phyloP scores from a whole-genome alignment of 2,329 filamentous ascomycete species.

The Sarocladium kiliense region DNA sequence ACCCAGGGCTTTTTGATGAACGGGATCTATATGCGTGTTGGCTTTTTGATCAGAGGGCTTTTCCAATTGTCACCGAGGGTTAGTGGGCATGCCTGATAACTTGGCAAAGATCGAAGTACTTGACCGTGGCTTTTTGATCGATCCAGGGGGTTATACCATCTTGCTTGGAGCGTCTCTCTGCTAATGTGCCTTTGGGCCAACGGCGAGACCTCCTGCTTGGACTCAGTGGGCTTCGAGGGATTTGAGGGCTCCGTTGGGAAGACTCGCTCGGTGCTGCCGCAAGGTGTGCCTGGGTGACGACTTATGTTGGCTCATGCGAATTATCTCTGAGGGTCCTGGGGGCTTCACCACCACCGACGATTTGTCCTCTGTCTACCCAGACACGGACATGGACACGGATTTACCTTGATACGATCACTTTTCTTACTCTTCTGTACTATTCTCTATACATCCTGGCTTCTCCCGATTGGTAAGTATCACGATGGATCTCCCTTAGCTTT shows the following conservation, averaged over 20 bases:
- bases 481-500: neutral
- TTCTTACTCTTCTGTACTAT: conserved; percentile 5
- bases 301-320: conserved; percentile 28
- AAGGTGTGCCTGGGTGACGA: conserved; percentile 19
- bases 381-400: neutral
- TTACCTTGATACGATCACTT: neutral
- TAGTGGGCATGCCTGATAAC: conserved; percentile 24
- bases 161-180: conserved; percentile 17
- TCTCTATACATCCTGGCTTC: conserved; percentile 7
- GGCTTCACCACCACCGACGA: conserved; percentile 19
- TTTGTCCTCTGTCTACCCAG: neutral
- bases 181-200: conserved; percentile 28
- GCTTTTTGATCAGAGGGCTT: conserved; percentile 53
- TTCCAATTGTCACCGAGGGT: conserved; percentile 31
- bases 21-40: conserved; percentile 30
- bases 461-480: conserved; percentile 9
- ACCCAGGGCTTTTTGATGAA: conserved; percentile 19
- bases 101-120: conserved; percentile 10
- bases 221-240: conserved; percentile 34
- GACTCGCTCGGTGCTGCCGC: conserved; percentile 12
- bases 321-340: conserved; percentile 32
- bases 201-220: conserved; percentile 19
- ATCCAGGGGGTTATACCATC: conserved; percentile 11
- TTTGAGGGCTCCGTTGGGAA: conserved; percentile 30
- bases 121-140: conserved; percentile 12